These are phyloP conservation scores for Podila epicladia DNA, from an alignment of 192 early-diverging fungal genomes.

Conservation along the genomic window DNA sequence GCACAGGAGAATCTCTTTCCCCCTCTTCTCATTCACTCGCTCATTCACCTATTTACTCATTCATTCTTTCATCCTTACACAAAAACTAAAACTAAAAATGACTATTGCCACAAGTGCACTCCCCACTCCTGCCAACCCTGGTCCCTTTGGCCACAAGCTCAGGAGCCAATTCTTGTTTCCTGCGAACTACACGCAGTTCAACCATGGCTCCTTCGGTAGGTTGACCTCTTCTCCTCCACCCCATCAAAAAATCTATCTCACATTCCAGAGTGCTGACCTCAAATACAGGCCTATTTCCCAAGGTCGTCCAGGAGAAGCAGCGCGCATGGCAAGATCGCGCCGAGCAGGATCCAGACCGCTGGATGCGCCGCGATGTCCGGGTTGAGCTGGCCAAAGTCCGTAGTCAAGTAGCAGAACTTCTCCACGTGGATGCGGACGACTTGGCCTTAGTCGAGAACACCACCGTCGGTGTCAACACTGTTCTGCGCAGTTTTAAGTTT, in stretches of 20 bases:
- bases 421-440: constrained; percentile 63
- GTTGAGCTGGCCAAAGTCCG: constrained; percentile 45
- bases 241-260: background rate
- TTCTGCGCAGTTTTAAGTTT: constrained; percentile 59
- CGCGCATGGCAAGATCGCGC: constrained; percentile 32
- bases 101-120: background rate
- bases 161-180: constrained; percentile 63
- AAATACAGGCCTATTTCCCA: constrained; percentile 25
- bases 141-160: constrained; percentile 56
- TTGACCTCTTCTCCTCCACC: background rate
- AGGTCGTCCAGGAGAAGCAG: constrained; percentile 34
- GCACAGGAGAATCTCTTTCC: too few relatives aligned
- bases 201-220: constrained; percentile 72
- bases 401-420: constrained; percentile 52
- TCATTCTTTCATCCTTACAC: background rate
- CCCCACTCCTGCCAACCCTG: constrained; percentile 24
- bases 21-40: too few relatives aligned
- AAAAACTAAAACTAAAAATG: background rate
- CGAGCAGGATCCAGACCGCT: constrained; percentile 54
- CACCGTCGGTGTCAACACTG: constrained; percentile 63
- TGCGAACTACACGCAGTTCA: constrained; percentile 62
- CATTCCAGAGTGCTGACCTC: background rate
- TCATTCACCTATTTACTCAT: background rate
- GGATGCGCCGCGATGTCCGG: constrained; percentile 57
- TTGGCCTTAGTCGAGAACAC: constrained; percentile 68